phyloP scores from a whole-genome alignment of 805 yeast species.

The Clavispora fructus region DNA sequence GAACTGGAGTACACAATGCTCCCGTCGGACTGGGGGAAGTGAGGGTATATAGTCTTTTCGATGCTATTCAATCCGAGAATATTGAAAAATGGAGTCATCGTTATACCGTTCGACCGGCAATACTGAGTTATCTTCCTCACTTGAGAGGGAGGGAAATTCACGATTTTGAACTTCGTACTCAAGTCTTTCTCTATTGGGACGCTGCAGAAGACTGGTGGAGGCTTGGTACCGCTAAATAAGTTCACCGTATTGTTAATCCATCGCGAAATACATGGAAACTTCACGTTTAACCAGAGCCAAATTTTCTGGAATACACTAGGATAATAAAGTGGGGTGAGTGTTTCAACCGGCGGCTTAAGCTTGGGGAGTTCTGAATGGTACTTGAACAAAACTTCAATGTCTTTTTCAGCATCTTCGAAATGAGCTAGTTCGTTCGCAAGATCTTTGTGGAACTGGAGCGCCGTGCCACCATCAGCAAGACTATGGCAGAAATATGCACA shows the following conservation, averaged over 20 bases:
- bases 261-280: not conserved
- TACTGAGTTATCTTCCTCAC: conserved; percentile 6
- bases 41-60: conserved; percentile 5
- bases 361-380: conserved; percentile 2
- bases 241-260: not conserved
- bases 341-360: conserved; percentile 6
- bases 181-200: conserved; percentile 1
- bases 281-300: not conserved
- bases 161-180: not conserved
- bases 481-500: conserved; percentile 7
- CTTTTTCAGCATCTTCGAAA: conserved; percentile 3
- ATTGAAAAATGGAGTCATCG: conserved; percentile 18
- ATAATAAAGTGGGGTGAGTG: conserved; percentile 3
- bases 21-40: not conserved
- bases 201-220: conserved; percentile 1
- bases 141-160: conserved; percentile 12
- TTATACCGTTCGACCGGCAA: conserved; percentile 12
- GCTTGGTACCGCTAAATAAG: not conserved
- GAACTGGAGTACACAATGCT: conserved; percentile 3
- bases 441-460: conserved; percentile 7
- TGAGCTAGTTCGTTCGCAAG: conserved; percentile 4
- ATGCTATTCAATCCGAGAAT: conserved; percentile 11
- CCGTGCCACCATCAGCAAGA: conserved; percentile 10
- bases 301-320: not conserved
- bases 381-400: conserved; percentile 2